phyloP scores from a whole-genome alignment of 2,329 filamentous ascomycete species.

The Aspergillus neoniger region DNA sequence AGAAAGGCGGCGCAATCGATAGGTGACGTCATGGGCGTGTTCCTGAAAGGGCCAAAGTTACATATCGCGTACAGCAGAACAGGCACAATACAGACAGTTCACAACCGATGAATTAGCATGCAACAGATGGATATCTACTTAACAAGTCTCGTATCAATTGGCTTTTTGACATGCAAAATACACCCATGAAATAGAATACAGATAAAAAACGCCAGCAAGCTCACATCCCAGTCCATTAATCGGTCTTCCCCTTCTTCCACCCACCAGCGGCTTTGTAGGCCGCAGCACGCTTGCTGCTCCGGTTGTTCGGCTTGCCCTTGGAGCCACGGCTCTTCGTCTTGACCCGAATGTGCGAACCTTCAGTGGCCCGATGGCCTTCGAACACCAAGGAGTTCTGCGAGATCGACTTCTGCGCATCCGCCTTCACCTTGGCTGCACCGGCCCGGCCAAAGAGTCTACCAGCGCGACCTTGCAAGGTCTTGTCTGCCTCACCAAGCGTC shows the following conservation, averaged over 20 bases:
- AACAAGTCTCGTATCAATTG: not conserved
- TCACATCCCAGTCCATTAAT: constrained; percentile 7
- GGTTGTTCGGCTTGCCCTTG: constrained; percentile 44
- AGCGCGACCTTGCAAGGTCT: constrained; percentile 44
- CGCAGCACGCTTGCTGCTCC: constrained; percentile 46
- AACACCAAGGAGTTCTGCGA: constrained; percentile 44
- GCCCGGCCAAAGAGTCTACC: constrained; percentile 41
- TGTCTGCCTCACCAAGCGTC: constrained; percentile 29
- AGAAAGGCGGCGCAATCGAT: not conserved
- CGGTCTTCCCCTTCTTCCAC: constrained; percentile 27
- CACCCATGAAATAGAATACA: not conserved
- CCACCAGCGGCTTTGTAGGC: constrained; percentile 44
- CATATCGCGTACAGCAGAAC: not conserved
- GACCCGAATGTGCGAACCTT: constrained; percentile 34
- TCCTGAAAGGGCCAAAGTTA: constrained; percentile 1
- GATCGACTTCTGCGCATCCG: constrained; percentile 29
- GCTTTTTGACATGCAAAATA: not conserved
- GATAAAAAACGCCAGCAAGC: not conserved
- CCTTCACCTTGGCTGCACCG: constrained; percentile 40
- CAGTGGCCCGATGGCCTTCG: constrained; percentile 48
- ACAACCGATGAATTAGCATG: not conserved
- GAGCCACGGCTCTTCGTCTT: constrained; percentile 43
- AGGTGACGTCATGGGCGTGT: constrained; percentile 1
- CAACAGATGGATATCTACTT: not conserved
- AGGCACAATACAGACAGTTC: not conserved